phyloP scores from a whole-genome alignment of 2,329 filamentous ascomycete genomes.

The Botrytis paeoniae region DNA sequence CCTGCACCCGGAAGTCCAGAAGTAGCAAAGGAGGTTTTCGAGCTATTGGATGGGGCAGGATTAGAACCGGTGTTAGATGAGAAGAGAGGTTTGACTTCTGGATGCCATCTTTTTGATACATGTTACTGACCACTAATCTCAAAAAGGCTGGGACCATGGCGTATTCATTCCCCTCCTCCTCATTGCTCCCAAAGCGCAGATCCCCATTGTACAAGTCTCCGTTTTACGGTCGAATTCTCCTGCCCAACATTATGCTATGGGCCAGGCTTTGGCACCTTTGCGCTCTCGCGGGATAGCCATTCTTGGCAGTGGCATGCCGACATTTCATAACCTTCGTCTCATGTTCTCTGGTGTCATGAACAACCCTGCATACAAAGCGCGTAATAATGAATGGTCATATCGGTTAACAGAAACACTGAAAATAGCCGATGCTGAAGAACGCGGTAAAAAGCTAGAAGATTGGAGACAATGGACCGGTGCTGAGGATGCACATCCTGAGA shows the following conservation, averaged over 20 bases:
- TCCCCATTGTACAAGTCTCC: slow-evolving; percentile 71
- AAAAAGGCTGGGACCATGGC: slow-evolving; percentile 55
- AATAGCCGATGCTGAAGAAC: slow-evolving; percentile 38
- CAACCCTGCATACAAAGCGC: slow-evolving; percentile 57
- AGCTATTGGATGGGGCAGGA: slow-evolving; percentile 47
- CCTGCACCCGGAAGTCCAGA: slow-evolving; percentile 54
- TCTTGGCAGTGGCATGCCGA: slow-evolving; percentile 67
- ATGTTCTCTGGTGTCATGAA: slow-evolving; percentile 43
- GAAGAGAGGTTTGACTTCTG: slow-evolving; percentile 26
- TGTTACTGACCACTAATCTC: background rate
- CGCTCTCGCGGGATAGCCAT: slow-evolving; percentile 66
- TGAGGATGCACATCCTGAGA: slow-evolving; percentile 57
- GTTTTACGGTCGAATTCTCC: slow-evolving; percentile 59
- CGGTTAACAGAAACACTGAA: slow-evolving; percentile 39
- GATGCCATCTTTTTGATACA: background rate
- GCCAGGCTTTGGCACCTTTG: slow-evolving; percentile 61
- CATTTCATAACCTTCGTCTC: slow-evolving; percentile 67
- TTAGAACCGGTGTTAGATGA: slow-evolving; percentile 29
- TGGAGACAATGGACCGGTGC: slow-evolving; percentile 52
- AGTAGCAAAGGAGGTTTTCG: slow-evolving; percentile 48
- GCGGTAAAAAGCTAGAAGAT: slow-evolving; percentile 44
- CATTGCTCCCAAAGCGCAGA: slow-evolving; percentile 35
- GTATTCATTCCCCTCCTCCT: slow-evolving; percentile 51
- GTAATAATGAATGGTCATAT: slow-evolving; percentile 52
- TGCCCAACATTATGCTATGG: slow-evolving; percentile 63